Base-by-base conservation (phyloP, 75 land plant species). In the Pinus tabuliformis region DNA sequence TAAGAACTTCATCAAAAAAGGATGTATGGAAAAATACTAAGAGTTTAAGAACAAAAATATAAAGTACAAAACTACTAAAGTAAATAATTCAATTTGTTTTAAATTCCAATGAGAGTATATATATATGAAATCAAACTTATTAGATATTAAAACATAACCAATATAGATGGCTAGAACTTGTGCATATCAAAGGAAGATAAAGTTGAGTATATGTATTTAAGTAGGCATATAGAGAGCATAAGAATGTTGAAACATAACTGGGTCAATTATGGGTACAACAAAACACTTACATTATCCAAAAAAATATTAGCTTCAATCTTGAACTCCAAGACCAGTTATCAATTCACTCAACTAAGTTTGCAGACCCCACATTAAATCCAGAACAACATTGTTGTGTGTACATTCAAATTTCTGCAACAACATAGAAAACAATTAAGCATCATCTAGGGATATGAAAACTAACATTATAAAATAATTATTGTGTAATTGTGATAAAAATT, bases 281-380 rank as follows among this genome's bases (percentile, higher is more conserved):
- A 16, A 72, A 49, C 3, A 54, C 18, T 45, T 63, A 94, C 99
- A 90, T 96, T 96, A 70, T 96, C 99, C 37, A 95, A 89, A 65
- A 94, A 72, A 94, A 96, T 73, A 93, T 96, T 58, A 94, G 89
- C 30, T 30, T 30, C 0, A 30, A 26, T 26, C 26, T 26, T 26
- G 26, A 26, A 26, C 26, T 26, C 26, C 26, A 26, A 26, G 26
- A 26, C 26, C 26, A 26, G 26, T 26, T 26, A 26, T 26, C 26
- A 26, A 0, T 26, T 26, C 26, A 26, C 26, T 26, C 26, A 26
- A 26, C 26, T 26, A 0, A 26, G 26, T 26, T 26, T 0, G 26
- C 26, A 26, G 26, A 26, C 26, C 0, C 0, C 26, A 0, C 26
- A 26, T 26, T 26, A 26, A 26, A 0, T 26, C 26, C 26, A 26